Base-by-base conservation (phyloP, 768 basidiomycete genomes). In the Russula griseocarnosa region DNA sequence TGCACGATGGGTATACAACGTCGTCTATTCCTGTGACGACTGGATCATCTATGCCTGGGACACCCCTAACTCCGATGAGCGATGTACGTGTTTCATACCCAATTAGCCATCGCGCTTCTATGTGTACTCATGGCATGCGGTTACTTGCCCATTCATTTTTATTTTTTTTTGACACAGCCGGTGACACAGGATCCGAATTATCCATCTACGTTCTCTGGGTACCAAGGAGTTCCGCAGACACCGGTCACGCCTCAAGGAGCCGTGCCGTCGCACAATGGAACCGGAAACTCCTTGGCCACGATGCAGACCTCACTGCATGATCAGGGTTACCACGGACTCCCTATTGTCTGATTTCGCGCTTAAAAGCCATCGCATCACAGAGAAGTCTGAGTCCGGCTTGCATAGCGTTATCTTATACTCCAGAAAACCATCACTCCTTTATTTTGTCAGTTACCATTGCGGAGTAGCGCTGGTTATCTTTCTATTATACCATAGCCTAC, bases 171-270 rank as follows among this genome's bases (percentile, higher is more conserved):
- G 38, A 40, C 16, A n/a, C n/a, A n/a, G n/a, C n/a, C n/a, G n/a
- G n/a, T n/a, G n/a, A 40, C 10, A 0, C 46, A 64, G 63, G 36
- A 64, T 38, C 63, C 63, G 38, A 49, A 32, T 40, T 58, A 64
- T 1, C 53, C 63, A 11, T 42, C 38, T 16, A 64, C 63, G 14
- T 64, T 10, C 53, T 53, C 63, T 0, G 58, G 58, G 52, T 11
- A 53, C 30, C 57, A 55, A 24, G 22, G 11, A 46, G 6, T 9
- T n/a, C 9, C 28, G 22, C 16, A 7, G 11, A 3, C 26, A 26
- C 62, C 42, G 5, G 50, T 46, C 5, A 14, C 16, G 0, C 32
- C 32, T 38, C 26, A 24, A 20, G 18, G 3, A 22, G 10, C 30
- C 2, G 14, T 5, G 1, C 2, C 14, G 13, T 9, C 47, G 28